Evolutionary conservation across 768 basidiomycete genomes (phyloP).

Genomic region (Tricholoma matsutake): DNA sequence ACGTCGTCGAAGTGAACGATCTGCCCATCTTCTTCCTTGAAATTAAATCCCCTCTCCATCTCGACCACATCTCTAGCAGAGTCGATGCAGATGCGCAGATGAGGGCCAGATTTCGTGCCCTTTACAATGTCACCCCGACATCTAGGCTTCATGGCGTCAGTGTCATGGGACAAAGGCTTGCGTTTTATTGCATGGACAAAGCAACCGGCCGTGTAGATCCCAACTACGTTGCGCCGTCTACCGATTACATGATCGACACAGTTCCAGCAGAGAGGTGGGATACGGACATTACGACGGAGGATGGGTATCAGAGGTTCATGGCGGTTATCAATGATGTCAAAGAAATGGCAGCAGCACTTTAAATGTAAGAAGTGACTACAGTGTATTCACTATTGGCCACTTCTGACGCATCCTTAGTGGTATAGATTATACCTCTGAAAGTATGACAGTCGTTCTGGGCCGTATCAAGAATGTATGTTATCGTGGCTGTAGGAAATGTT

Average conservation of each 20-base stretch:
- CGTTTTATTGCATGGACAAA: slow-evolving; percentile 11
- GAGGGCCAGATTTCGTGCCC: slow-evolving; percentile 8
- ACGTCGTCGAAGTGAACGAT: slow-evolving; percentile 12
- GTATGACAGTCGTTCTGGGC: background rate
- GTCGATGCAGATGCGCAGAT: slow-evolving; percentile 10
- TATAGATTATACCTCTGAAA: background rate
- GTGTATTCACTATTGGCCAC: background rate
- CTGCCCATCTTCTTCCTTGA: slow-evolving; percentile 12
- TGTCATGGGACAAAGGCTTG: slow-evolving; percentile 12
- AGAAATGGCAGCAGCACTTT: slow-evolving; percentile 7
- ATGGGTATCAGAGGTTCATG: slow-evolving; percentile 13
- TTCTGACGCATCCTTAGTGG: background rate
- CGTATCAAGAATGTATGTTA: background rate
- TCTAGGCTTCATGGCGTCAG: slow-evolving; percentile 14
- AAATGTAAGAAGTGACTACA: background rate
- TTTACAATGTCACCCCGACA: slow-evolving; percentile 7
- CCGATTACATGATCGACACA: slow-evolving; percentile 1
- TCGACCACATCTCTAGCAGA: slow-evolving; percentile 10
- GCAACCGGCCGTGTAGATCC: slow-evolving; percentile 3
- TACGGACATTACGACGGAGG: slow-evolving; percentile 12
- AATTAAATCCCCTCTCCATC: slow-evolving; percentile 10
- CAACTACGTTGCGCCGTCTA: slow-evolving; percentile 5
- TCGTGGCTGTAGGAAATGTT: background rate
- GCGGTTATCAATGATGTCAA: slow-evolving; percentile 10
- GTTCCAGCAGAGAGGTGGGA: slow-evolving; percentile 11